Conservation (phyloP, 202 grass and related monocot genomes). For the Zizania palustris region DNA sequence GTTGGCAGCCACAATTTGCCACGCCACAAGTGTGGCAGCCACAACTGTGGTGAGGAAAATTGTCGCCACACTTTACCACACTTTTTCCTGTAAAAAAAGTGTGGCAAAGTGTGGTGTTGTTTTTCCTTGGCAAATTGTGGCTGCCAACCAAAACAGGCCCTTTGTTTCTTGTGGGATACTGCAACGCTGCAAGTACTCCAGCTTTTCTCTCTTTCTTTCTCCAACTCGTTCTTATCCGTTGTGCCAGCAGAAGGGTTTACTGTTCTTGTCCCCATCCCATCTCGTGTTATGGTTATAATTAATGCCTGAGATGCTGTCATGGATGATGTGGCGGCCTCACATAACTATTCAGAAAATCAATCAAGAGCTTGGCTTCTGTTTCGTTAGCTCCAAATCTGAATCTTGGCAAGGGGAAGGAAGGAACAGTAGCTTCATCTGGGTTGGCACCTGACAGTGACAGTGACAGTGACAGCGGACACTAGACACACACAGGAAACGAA, state of each 20-base stretch:
- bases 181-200: background rate
- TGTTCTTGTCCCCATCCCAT: background rate
- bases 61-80: no score
- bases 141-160: no score
- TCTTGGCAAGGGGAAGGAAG: background rate
- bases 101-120: no score
- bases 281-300: slow-evolving; percentile 3
- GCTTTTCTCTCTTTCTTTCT: background rate
- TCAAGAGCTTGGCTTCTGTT: background rate
- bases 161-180: background rate
- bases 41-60: no score
- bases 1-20: no score
- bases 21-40: no score
- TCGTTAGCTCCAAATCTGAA: background rate
- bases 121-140: no score
- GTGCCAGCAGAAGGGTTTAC: background rate
- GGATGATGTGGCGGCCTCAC: background rate
- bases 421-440: background rate
- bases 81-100: no score
- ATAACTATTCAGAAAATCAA: background rate
- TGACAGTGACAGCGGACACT: no score
- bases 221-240: slow-evolving; percentile 32
- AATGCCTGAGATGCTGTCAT: background rate
- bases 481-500: background rate
- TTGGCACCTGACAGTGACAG: background rate